A percentile compares a stretch with the other conserved stretches of the same genome.
These are phyloP conservation scores for Aspergillus flavus DNA, from an alignment of 2,329 filamentous ascomycete genomes.

Conservation along the genomic window DNA sequence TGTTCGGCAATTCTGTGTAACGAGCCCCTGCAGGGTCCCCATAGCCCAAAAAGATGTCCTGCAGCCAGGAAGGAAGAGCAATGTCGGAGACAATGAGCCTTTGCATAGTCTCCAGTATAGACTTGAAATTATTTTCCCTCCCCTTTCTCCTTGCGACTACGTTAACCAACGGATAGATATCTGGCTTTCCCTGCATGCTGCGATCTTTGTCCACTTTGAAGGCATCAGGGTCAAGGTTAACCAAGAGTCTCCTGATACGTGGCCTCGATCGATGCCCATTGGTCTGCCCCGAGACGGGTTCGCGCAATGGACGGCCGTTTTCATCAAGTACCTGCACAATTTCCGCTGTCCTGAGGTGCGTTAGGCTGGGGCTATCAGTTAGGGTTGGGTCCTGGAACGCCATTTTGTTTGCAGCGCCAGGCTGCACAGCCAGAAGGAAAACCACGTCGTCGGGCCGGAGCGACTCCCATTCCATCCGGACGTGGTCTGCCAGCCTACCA, in stretches of 20 bases:
- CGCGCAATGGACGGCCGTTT: constrained; percentile 72
- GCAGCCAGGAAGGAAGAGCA: constrained; percentile 85
- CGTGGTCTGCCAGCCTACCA: constrained; percentile 71
- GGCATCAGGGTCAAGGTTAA: constrained; percentile 77
- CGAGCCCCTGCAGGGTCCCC: constrained; percentile 87
- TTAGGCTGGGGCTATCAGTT: constrained; percentile 66
- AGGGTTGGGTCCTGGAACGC: constrained; percentile 22
- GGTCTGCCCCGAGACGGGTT: constrained; percentile 54
- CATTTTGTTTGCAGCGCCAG: constrained; percentile 43
- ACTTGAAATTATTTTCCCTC: constrained; percentile 96
- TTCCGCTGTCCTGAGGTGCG: constrained; percentile 77
- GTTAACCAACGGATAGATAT: constrained; percentile 84
- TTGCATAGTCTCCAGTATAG: constrained; percentile 88
- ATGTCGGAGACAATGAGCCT: constrained; percentile 82
- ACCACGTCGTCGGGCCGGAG: constrained; percentile 85
- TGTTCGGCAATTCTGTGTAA: constrained; percentile 79
- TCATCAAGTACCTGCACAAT: constrained; percentile 86
- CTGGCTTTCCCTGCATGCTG: constrained; percentile 66
- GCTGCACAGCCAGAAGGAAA: constrained; percentile 78
- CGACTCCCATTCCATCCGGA: constrained; percentile 87
- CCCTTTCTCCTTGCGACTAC: constrained; percentile 79
- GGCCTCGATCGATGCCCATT: constrained; percentile 65
- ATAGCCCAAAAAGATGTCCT: constrained; percentile 97
- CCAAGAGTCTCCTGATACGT: constrained; percentile 68
- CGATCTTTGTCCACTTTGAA: constrained; percentile 77